Conservation (phyloP, 768 basidiomycete species). For the Coprinopsis sp. region DNA sequence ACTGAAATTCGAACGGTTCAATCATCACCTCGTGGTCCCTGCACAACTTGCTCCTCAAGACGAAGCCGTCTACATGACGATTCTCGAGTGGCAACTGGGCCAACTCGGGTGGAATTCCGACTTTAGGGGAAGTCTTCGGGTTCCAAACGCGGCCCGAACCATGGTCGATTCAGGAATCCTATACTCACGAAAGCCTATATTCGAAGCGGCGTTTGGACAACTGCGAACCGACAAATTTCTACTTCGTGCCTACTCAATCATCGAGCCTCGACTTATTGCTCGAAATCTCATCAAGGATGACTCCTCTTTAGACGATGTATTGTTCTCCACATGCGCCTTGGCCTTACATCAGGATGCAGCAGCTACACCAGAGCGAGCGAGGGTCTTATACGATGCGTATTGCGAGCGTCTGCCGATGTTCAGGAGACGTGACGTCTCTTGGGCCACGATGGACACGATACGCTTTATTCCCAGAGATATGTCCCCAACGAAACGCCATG, state of each 20-base stretch:
- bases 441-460: slow-evolving; percentile 28
- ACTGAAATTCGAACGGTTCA: not conserved
- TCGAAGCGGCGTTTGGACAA: slow-evolving; percentile 30
- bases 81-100: too few species aligned
- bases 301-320: slow-evolving; percentile 23
- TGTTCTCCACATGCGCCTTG: slow-evolving; percentile 33
- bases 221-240: slow-evolving; percentile 30
- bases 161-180: slow-evolving; percentile 25
- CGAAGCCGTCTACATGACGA: slow-evolving; percentile 11
- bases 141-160: slow-evolving; percentile 28
- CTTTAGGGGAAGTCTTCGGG: slow-evolving; percentile 15
- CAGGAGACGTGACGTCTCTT: slow-evolving; percentile 16
- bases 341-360: slow-evolving; percentile 23
- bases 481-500: slow-evolving; percentile 4
- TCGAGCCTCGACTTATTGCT: slow-evolving; percentile 23
- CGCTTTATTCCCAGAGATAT: slow-evolving; percentile 37
- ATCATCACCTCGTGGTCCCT: slow-evolving; percentile 3
- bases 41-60: slow-evolving; percentile 10
- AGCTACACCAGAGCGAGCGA: slow-evolving; percentile 18
- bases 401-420: slow-evolving; percentile 30
- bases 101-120: not conserved
- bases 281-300: slow-evolving; percentile 28
- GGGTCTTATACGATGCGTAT: slow-evolving; percentile 31
- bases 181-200: slow-evolving; percentile 32
- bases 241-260: slow-evolving; percentile 19